A percentile compares a stretch with the other conserved stretches of the same genome.
Evolutionary conservation across 192 early-diverging fungal genomes (phyloP).

Genomic region (Coemansia sp.): DNA sequence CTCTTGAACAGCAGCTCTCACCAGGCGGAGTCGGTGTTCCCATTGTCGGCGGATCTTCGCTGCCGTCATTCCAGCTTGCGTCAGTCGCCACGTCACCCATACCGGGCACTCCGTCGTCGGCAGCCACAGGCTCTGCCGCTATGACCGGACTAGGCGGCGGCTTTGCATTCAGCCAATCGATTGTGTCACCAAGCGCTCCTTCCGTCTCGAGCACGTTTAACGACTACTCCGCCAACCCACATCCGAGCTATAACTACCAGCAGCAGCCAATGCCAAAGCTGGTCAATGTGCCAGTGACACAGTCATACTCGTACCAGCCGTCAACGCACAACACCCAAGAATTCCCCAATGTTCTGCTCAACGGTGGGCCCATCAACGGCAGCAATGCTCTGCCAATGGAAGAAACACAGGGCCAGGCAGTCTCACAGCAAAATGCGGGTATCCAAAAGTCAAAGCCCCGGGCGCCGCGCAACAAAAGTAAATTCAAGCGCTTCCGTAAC

Average conservation of each 20-base stretch:
- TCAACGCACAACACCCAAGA: neutral
- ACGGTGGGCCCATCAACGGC: neutral
- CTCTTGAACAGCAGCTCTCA: neutral
- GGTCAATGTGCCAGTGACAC: conserved; percentile 20
- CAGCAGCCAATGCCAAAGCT: conserved; percentile 16
- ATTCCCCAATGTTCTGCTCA: conserved; percentile 1
- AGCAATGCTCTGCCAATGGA: neutral
- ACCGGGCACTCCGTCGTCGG: neutral
- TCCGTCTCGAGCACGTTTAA: neutral
- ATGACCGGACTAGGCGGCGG: neutral
- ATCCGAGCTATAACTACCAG: conserved; percentile 8
- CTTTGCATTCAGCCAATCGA: conserved; percentile 1
- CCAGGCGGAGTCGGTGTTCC: neutral
- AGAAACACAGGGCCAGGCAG: neutral
- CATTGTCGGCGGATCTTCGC: neutral
- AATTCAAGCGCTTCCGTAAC: conserved; percentile 58
- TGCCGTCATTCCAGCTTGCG: conserved; percentile 2
- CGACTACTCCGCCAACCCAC: neutral
- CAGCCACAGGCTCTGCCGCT: neutral
- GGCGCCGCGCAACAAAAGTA: conserved; percentile 51
- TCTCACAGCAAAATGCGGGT: neutral
- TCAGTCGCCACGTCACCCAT: conserved; percentile 6
- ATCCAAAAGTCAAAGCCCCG: conserved; percentile 23
- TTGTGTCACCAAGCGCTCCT: conserved; percentile 1
- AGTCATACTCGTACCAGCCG: conserved; percentile 21